Evolutionary conservation across 768 basidiomycete genomes (phyloP).

Genomic region (Polyporus arcularius): DNA sequence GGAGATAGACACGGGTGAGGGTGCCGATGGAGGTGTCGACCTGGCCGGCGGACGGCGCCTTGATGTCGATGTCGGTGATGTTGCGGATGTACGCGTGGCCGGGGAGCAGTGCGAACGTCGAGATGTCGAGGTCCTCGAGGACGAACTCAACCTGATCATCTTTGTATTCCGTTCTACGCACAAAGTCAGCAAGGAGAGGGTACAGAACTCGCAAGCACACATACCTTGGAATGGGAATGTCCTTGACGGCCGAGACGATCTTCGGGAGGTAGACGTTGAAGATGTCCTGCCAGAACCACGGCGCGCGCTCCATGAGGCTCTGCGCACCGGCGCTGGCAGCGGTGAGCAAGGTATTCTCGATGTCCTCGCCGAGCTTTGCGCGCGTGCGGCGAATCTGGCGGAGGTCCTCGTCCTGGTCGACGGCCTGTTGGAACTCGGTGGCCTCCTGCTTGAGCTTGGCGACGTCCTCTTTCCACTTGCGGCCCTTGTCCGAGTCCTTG

Average conservation of each 20-base stretch:
- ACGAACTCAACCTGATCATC: conserved; percentile 71
- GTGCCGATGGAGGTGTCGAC: conserved; percentile 58
- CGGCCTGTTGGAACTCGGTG: conserved; percentile 43
- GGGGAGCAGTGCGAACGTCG: conserved; percentile 64
- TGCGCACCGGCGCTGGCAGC: conserved; percentile 47
- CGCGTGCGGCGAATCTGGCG: conserved; percentile 49
- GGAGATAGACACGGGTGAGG: conserved; percentile 63
- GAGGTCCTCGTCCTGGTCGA: conserved; percentile 54
- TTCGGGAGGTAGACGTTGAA: conserved; percentile 79
- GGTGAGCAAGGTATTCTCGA: conserved; percentile 46
- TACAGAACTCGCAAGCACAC: conserved; percentile 8
- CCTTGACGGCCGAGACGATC: conserved; percentile 50
- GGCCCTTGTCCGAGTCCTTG: conserved; percentile 40
- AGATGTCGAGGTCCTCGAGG: conserved; percentile 72
- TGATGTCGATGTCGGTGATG: conserved; percentile 63
- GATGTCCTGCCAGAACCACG: conserved; percentile 82
- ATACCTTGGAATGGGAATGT: conserved; percentile 71
- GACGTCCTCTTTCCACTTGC: conserved; percentile 55
- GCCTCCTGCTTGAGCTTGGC: conserved; percentile 48
- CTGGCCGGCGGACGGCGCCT: conserved; percentile 37
- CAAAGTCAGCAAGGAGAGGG: neutral
- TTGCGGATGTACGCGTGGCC: conserved; percentile 74
- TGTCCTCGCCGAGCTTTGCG: conserved; percentile 44
- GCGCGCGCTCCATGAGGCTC: conserved; percentile 57
- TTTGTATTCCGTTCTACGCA: conserved; percentile 67